Evolutionary conservation across 164 flowering plant species (phyloP).

Genomic region (Liquidambar formosana): DNA sequence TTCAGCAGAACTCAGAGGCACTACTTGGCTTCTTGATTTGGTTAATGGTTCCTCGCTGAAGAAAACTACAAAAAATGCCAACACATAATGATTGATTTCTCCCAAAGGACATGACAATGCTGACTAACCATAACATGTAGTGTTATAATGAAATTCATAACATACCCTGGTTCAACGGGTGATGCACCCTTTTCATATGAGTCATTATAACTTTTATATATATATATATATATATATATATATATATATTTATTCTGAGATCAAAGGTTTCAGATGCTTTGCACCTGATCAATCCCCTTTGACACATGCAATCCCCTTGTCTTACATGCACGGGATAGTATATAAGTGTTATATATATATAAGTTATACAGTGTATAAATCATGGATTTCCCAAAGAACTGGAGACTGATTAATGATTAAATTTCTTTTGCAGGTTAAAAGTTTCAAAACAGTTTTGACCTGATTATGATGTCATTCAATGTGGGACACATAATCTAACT

Average conservation of each 20-base stretch:
- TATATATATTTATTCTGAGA: too few relatives aligned
- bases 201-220: too few relatives aligned
- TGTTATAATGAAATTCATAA: neutral
- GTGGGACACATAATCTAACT: neutral
- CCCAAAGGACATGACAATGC: neutral
- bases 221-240: too few relatives aligned
- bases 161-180: neutral
- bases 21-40: conserved; percentile 8
- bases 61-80: conserved; percentile 15
- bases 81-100: conserved; percentile 4
- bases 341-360: too few relatives aligned
- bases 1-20: conserved; percentile 2
- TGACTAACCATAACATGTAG: neutral
- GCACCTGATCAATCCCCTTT: too few relatives aligned
- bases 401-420: neutral
- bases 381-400: neutral
- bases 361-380: neutral
- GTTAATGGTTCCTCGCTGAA: conserved; percentile 9
- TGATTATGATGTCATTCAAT: neutral
- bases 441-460: neutral
- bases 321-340: too few relatives aligned
- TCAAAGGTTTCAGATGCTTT: too few relatives aligned
- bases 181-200: too few relatives aligned
- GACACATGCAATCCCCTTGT: too few relatives aligned
- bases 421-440: neutral